phyloP scores from a whole-genome alignment of 2,329 filamentous ascomycete genomes.

The Sclerotinia glacialis region DNA sequence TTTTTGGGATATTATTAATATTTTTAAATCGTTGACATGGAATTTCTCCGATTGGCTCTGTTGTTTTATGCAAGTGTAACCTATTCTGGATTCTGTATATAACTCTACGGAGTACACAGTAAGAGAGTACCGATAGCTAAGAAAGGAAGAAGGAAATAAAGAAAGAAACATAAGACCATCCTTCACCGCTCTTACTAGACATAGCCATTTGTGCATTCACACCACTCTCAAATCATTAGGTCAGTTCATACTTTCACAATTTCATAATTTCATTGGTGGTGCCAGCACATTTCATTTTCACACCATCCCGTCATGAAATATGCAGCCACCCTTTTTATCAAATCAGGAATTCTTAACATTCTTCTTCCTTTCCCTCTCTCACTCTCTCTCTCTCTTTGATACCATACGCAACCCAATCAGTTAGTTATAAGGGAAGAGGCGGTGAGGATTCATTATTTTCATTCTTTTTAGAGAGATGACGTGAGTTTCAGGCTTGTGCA shows the following conservation, averaged over 20 bases:
- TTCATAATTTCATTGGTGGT: slow-evolving; percentile 30
- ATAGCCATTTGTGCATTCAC: too few species aligned
- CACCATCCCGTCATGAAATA: slow-evolving; percentile 36
- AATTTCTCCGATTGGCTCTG: slow-evolving; percentile 30
- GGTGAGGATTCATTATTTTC: slow-evolving; percentile 30
- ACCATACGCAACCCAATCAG: slow-evolving; percentile 4
- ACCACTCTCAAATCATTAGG: too few species aligned
- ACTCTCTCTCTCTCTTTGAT: slow-evolving; percentile 18
- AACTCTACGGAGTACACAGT: too few species aligned
- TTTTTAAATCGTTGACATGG: slow-evolving; percentile 25
- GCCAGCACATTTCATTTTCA: slow-evolving; percentile 36
- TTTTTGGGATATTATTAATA: slow-evolving; percentile 27
- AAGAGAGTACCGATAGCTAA: too few species aligned
- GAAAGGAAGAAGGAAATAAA: too few species aligned
- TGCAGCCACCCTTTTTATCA: slow-evolving; percentile 35
- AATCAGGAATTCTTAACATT: neutral
- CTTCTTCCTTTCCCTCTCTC: neutral
- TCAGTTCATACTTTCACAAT: slow-evolving; percentile 26
- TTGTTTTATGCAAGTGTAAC: slow-evolving; percentile 27
- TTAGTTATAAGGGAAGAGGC: slow-evolving; percentile 32
- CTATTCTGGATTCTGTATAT: neutral
- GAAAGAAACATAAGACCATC: slow-evolving; percentile 14
- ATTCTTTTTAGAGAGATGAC: slow-evolving; percentile 21
- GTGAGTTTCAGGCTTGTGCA: slow-evolving; percentile 27
- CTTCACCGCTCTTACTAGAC: slow-evolving; percentile 26